Evolutionary conservation across 129 eudicot genomes (phyloP), one percentile per base, ranked within the genome.

Genomic region (Escallonia herrerae): DNA sequence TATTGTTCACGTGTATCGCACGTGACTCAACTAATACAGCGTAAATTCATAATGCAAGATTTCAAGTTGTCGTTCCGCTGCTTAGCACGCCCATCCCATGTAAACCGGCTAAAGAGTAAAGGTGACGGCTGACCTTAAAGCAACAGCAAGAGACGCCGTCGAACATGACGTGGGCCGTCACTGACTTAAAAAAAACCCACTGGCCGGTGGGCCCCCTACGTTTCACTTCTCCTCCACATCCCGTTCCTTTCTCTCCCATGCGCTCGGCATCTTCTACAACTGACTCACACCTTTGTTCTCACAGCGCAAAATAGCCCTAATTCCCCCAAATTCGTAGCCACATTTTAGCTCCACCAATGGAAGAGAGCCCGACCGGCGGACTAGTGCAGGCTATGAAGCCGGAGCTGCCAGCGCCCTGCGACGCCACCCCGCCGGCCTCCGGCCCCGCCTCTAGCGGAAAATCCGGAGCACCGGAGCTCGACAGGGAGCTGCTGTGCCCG

Each of bases 401-500:
- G 11, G 77, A 74, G 56, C 56, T 48, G 12, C 72, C 22, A 5
- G 48, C 4, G 4, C 64, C 76, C 14, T 64, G 76, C 60, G 79
- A 45, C 43, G 41, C 43, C 40, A 62, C 37, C 6, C 78, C 73
- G 76, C 33, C 66, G 65, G 76, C 58, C 40, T 51, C 60, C 66
- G 54, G 12, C 40, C 69, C 45, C 53, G 39, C 43, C 22, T 13
- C 46, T 39, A 56, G 52, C 7, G 78, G 56, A 12, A 1, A n/a
- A 47, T 40, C 6, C 60, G 65, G 72, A 55, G 71, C 55, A 15
- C 40, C 40, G 56, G 79, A 68, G 64, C 40, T 64, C 66, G 98
- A 88, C 60, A 83, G 73, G 76, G 96, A 93, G 50, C 33, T 88
- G 60, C 43, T 85, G 58, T 93, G 98, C 47, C 96, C 98, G 55